A percentile compares a stretch with the other conserved stretches of the same genome.
These are phyloP conservation scores for Arabidopsis arenosa DNA, from an alignment of 345 rosid species.

Conservation along the genomic window DNA sequence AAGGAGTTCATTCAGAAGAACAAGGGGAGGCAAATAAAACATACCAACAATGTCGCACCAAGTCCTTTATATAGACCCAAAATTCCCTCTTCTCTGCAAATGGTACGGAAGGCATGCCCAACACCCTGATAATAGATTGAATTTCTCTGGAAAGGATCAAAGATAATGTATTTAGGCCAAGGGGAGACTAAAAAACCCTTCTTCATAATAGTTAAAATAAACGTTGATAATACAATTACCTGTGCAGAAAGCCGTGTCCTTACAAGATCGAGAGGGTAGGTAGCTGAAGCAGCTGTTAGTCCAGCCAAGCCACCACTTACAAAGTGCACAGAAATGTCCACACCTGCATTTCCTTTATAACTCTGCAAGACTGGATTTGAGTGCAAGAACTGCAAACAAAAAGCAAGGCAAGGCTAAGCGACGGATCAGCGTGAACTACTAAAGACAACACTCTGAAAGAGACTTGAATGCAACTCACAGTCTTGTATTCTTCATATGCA, in stretches of 20 bases:
- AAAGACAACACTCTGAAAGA: constrained; percentile 8
- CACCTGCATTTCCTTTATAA: constrained; percentile 51
- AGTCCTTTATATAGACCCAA: constrained; percentile 92
- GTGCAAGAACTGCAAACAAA: constrained; percentile 58
- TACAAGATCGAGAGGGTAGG: constrained; percentile 98
- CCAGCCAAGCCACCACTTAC: constrained; percentile 92
- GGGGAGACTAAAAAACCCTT: background rate
- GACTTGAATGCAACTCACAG: constrained; percentile 32
- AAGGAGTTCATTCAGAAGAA: background rate
- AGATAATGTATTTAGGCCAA: constrained; percentile 12
- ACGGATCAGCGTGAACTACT: constrained; percentile 2
- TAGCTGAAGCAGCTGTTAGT: constrained; percentile 92
- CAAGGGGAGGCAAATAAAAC: constrained; percentile 30
- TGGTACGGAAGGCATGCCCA: constrained; percentile 84
- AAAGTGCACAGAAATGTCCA: constrained; percentile 66
- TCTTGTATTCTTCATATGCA: constrained; percentile 77
- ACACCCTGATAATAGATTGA: constrained; percentile 80
- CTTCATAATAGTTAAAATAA: background rate
- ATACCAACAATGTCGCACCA: constrained; percentile 86
- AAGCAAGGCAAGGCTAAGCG: background rate
- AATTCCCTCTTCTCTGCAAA: constrained; percentile 79
- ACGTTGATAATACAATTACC: constrained; percentile 50
- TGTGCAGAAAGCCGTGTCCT: constrained; percentile 97
- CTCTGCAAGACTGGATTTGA: constrained; percentile 54
- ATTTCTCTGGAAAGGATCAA: constrained; percentile 66